A percentile compares a stretch with the other conserved stretches of the same genome.
phyloP scores from a whole-genome alignment of 2,329 filamentous ascomycete genomes.

The Annulohypoxylon truncatum region DNA sequence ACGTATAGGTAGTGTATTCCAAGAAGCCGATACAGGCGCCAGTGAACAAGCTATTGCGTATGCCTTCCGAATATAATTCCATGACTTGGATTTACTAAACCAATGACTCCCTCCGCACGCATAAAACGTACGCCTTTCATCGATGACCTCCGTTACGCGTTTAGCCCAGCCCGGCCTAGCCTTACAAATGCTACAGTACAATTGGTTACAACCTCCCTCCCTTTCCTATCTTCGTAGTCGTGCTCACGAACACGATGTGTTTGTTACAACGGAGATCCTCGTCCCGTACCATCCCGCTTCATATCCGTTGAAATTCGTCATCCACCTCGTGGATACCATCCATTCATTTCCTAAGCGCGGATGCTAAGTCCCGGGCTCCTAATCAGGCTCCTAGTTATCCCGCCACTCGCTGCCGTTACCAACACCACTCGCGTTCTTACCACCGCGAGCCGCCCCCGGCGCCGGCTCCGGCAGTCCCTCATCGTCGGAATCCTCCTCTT shows the following conservation, averaged over 20 bases:
- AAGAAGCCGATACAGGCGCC: neutral
- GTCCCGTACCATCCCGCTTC: neutral
- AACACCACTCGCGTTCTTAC: conserved; percentile 39
- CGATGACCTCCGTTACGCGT: conserved; percentile 8
- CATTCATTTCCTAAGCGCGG: neutral
- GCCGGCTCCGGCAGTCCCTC: conserved; percentile 40
- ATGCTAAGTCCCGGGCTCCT: neutral
- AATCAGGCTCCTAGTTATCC: conserved; percentile 30
- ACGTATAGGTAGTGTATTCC: neutral
- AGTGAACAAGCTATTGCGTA: neutral
- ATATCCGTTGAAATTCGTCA: neutral
- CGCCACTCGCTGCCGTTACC: conserved; percentile 50
- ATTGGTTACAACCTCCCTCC: conserved; percentile 6
- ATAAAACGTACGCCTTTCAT: conserved; percentile 22
- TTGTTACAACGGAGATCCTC: neutral
- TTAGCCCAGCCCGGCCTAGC: conserved; percentile 4
- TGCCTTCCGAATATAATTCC: conserved; percentile 4
- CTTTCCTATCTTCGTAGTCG: neutral
- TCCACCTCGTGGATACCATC: neutral
- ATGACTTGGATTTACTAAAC: conserved; percentile 5
- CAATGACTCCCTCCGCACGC: conserved; percentile 25
- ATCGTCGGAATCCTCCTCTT: conserved; percentile 62
- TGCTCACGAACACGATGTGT: neutral
- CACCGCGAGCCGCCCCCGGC: conserved; percentile 20
- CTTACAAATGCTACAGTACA: conserved; percentile 20